Conservation (phyloP, 108 stramenopile species). For the Fistulifera pelliculosa region DNA sequence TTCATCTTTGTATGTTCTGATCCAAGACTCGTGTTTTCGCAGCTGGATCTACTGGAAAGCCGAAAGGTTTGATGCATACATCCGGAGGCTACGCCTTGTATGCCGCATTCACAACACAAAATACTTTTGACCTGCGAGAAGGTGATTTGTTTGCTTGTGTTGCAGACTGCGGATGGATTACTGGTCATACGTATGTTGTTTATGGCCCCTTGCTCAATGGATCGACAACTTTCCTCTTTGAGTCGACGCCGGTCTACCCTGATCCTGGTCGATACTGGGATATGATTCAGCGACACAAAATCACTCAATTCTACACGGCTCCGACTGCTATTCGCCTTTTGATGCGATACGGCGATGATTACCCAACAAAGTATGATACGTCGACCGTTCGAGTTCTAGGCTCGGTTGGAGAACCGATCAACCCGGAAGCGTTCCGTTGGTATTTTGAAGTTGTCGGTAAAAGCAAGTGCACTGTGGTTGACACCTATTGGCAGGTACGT, state of each 20-base stretch:
- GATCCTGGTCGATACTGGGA: slow-evolving; percentile 92
- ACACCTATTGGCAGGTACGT: slow-evolving; percentile 88
- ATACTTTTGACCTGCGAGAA: slow-evolving; percentile 57
- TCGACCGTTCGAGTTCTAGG: slow-evolving; percentile 82
- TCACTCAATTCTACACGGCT: slow-evolving; percentile 82
- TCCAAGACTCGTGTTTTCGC: no score
- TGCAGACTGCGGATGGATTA: slow-evolving; percentile 96
- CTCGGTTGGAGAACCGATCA: slow-evolving; percentile 98
- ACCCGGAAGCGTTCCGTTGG: slow-evolving; percentile 98
- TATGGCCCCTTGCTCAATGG: slow-evolving; percentile 94
- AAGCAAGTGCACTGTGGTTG: slow-evolving; percentile 81
- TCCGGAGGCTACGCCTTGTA: slow-evolving; percentile 92
- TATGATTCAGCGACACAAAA: slow-evolving; percentile 82
- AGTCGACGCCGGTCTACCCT: slow-evolving; percentile 90
- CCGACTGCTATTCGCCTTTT: slow-evolving; percentile 96
- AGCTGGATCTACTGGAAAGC: slow-evolving; percentile 86
- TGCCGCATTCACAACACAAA: slow-evolving; percentile 79
- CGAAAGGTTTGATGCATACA: slow-evolving; percentile 92
- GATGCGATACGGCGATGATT: slow-evolving; percentile 87
- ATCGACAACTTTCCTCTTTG: slow-evolving; percentile 91
- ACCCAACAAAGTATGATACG: slow-evolving; percentile 79
- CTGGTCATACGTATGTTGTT: slow-evolving; percentile 95
- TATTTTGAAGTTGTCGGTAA: slow-evolving; percentile 92
- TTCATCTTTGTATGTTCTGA: no score
- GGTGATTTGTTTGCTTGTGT: slow-evolving; percentile 96